Evolutionary conservation across 306 rosid genomes (phyloP).

Genomic region (Corylus avellana): DNA sequence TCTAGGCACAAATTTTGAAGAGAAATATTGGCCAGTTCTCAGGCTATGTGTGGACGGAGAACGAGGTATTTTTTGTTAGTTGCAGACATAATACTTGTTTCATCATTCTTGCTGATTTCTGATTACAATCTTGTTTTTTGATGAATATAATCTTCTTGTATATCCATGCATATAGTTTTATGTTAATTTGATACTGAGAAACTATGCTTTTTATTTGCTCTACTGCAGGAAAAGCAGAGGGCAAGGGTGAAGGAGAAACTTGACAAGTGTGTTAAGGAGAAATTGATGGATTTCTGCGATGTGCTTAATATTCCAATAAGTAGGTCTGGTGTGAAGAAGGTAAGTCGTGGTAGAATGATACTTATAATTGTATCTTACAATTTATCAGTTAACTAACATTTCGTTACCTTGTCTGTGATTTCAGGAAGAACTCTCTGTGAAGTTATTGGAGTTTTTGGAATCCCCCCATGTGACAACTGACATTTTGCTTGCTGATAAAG

Average conservation of each 20-base stretch:
- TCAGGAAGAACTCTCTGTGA: conserved; percentile 88
- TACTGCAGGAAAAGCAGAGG: conserved; percentile 71
- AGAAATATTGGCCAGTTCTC: conserved; percentile 78
- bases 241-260: conserved; percentile 79
- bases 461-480: conserved; percentile 90
- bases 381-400: neutral
- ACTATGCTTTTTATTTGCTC: conserved; percentile 20
- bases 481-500: conserved; percentile 78
- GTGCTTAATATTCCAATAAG: conserved; percentile 80
- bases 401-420: conserved; percentile 23
- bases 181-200: conserved; percentile 8
- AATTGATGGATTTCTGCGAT: conserved; percentile 81
- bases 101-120: neutral
- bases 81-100: neutral
- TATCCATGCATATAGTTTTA: neutral
- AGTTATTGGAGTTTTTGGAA: conserved; percentile 90
- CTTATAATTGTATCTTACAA: neutral
- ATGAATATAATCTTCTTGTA: neutral
- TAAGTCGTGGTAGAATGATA: conserved; percentile 21
- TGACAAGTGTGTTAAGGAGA: conserved; percentile 91
- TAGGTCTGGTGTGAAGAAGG: conserved; percentile 72
- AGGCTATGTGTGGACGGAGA: conserved; percentile 86
- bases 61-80: conserved; percentile 52
- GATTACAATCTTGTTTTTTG: neutral
- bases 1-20: conserved; percentile 68